Percentiles rank a stretch among this genome's conserved stretches.
phyloP scores from a whole-genome alignment of 352 stramenopile species.

The Pythium coloratum region DNA sequence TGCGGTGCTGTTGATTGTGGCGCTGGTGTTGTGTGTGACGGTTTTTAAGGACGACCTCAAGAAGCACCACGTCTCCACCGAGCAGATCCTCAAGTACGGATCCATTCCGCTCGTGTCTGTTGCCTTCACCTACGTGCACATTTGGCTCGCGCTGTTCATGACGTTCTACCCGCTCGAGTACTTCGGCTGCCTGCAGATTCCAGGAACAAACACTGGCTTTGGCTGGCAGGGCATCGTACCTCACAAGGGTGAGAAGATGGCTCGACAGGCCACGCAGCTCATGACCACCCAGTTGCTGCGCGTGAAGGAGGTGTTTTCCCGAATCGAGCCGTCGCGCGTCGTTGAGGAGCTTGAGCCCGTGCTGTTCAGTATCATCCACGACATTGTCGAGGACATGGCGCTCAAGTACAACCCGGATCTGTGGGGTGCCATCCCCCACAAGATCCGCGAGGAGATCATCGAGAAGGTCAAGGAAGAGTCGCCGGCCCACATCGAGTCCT shows the following conservation, averaged over 20 bases:
- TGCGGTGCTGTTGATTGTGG: constrained; percentile 52
- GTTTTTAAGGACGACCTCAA: constrained; percentile 63
- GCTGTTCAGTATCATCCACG: constrained; percentile 88
- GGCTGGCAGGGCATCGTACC: constrained; percentile 98
- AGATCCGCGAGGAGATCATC: constrained; percentile 89
- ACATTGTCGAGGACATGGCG: constrained; percentile 87
- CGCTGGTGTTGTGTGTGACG: constrained; percentile 71
- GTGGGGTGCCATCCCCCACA: constrained; percentile 65
- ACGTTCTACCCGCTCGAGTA: constrained; percentile 98
- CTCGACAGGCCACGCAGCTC: constrained; percentile 88
- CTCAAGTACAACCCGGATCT: constrained; percentile 86
- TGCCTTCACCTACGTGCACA: constrained; percentile 94
- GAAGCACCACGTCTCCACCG: constrained; percentile 54
- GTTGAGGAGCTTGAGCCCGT: constrained; percentile 92
- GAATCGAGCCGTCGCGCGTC: constrained; percentile 89
- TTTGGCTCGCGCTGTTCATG: constrained; percentile 96
- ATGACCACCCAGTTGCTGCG: constrained; percentile 94
- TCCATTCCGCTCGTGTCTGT: constrained; percentile 88
- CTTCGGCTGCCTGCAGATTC: constrained; percentile 87
- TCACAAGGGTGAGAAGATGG: constrained; percentile 97
- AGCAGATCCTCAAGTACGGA: constrained; percentile 74
- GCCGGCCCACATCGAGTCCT: constrained; percentile 85
- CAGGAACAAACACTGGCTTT: constrained; percentile 88
- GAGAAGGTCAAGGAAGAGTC: constrained; percentile 93
- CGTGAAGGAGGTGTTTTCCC: constrained; percentile 93